Evolutionary conservation across 2,329 filamentous ascomycete species (phyloP), one percentile per base, ranked within the genome.

Genomic region (Neonectria coccinea): DNA sequence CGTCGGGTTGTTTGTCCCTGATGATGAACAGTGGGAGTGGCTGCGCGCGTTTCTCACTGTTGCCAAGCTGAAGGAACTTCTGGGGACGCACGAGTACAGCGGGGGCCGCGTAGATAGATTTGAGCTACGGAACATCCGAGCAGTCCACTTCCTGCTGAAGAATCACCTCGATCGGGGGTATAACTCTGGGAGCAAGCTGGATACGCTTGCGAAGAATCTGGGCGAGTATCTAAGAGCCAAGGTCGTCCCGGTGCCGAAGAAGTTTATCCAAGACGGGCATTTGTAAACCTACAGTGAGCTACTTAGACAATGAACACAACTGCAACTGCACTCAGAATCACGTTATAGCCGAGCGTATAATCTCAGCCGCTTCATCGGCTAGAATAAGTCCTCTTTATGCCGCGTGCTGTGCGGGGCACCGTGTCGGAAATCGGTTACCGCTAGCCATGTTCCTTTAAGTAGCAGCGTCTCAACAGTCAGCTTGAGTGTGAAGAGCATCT

Each of bases 21-120:
- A 77, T 51, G 69, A 72, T 2, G 79, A 82, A 55, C 80, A 83
- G 67, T 84, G 78, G 72, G 76, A 80, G 8, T 82, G 81, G 81
- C 68, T 83, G 9, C 75, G 80, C 22, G 70, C 69, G 11, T 63
- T 82, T 18, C 74, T 85, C 67, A 83, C 78, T 0, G 69, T 73
- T n/a, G 70, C 73, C 3, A 78, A 73, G 18, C 67, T 84, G 54
- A 70, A 76, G 22, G 71, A 70, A 31, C 65, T 80, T 12, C 66
- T 80, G 8, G 78, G 73, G 1, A 3, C 48, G 4, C 73, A 76
- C 25, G 76, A 79, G 56, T 74, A 79, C 48, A 68, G 67, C 11
- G 72, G 72, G 5, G 73, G 76, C 41, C 72, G 75, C 42, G 75
- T 84, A 56, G 81, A 82, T 50, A 67, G 65, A 48, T 67, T 66